These are phyloP conservation scores for Candida maesae DNA, from an alignment of 805 yeast species.

Conservation along the genomic window DNA sequence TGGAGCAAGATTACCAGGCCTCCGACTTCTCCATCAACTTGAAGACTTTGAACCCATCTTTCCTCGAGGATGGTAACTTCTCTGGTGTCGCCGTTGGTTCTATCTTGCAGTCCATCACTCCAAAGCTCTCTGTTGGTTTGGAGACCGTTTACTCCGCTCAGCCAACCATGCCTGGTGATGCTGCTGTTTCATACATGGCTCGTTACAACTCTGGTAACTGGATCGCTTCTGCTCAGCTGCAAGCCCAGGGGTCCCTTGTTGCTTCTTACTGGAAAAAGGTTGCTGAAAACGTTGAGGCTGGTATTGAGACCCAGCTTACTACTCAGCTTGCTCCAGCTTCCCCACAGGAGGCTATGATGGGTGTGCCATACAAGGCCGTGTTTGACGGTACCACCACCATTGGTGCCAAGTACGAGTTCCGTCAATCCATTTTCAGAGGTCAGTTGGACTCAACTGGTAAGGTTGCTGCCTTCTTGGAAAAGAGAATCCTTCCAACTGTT, in stretches of 20 bases:
- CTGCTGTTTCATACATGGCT: slow-evolving; percentile 84
- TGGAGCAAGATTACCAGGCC: slow-evolving; percentile 95
- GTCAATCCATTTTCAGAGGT: slow-evolving; percentile 94
- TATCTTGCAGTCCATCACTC: slow-evolving; percentile 81
- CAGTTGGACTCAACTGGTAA: slow-evolving; percentile 89
- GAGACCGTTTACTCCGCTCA: slow-evolving; percentile 85
- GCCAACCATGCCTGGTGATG: slow-evolving; percentile 80
- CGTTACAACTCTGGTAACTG: slow-evolving; percentile 87
- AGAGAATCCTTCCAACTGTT: slow-evolving; percentile 88
- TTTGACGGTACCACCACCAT: slow-evolving; percentile 89
- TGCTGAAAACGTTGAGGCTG: slow-evolving; percentile 91
- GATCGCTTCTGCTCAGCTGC: slow-evolving; percentile 92
- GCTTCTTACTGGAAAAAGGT: slow-evolving; percentile 95
- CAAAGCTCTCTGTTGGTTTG: slow-evolving; percentile 81
- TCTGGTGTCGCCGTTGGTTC: slow-evolving; percentile 93
- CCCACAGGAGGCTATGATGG: slow-evolving; percentile 59
- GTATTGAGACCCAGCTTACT: slow-evolving; percentile 79
- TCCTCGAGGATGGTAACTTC: slow-evolving; percentile 62
- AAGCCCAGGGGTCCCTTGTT: slow-evolving; percentile 85
- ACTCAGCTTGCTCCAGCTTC: slow-evolving; percentile 73
- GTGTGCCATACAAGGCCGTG: slow-evolving; percentile 77
- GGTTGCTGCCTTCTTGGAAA: slow-evolving; percentile 87
- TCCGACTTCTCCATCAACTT: slow-evolving; percentile 83
- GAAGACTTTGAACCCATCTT: slow-evolving; percentile 86
- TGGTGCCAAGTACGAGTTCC: slow-evolving; percentile 97